Percentiles rank a stretch among this genome's conserved stretches.
Conservation (phyloP, 2,329 filamentous ascomycete species). For the Arthroderma uncinatum region DNA sequence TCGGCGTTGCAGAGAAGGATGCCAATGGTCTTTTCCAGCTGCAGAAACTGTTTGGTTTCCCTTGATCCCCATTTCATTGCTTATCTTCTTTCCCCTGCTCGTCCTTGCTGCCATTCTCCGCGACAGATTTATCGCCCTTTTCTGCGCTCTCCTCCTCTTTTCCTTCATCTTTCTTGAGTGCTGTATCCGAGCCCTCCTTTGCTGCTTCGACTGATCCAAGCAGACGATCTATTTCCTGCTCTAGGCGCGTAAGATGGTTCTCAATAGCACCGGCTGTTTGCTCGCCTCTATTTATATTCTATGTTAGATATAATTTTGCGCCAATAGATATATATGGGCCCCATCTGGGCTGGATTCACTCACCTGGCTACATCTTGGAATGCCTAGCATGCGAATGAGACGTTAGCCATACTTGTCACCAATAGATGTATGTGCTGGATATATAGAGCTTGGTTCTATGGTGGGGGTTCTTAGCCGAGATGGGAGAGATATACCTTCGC, state of each 20-base stretch:
- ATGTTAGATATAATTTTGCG: neutral
- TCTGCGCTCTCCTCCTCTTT: conserved; percentile 4
- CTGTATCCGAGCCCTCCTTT: conserved; percentile 9
- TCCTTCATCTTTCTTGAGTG: conserved; percentile 6
- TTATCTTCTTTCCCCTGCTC: conserved; percentile 5
- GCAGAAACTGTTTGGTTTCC: conserved; percentile 17
- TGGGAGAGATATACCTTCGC: conserved; percentile 8
- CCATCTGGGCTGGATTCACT: neutral
- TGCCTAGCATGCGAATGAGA: conserved; percentile 15
- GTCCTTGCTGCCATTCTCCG: neutral
- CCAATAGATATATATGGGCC: neutral
- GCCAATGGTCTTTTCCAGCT: conserved; percentile 57
- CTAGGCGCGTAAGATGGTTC: conserved; percentile 43
- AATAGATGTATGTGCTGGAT: neutral
- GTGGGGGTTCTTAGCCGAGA: neutral
- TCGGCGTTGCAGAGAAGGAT: conserved; percentile 72
- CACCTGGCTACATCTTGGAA: conserved; percentile 26
- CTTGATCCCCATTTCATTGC: neutral
- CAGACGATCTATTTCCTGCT: conserved; percentile 40
- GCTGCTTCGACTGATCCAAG: conserved; percentile 17
- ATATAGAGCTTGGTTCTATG: neutral
- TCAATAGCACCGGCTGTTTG: conserved; percentile 45
- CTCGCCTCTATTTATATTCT: conserved; percentile 38
- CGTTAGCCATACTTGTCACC: neutral
- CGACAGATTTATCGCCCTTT: neutral